Evolutionary conservation across 768 basidiomycete species (phyloP).

Genomic region (Sporobolomyces phaffii): DNA sequence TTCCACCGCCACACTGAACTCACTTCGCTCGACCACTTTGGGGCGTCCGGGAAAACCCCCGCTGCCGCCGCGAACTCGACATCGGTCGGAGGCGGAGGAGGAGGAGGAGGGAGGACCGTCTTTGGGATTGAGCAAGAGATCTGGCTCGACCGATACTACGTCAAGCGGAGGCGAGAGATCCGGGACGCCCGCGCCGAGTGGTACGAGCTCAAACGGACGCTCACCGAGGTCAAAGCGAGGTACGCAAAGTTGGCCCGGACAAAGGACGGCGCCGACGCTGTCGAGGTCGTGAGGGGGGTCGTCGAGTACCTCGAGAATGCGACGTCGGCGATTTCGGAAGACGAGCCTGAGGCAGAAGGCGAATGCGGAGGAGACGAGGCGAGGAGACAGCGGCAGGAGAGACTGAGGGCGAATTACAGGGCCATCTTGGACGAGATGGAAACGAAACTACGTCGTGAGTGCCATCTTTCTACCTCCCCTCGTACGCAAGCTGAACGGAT

Average conservation of each 20-base stretch:
- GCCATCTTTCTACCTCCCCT: neutral
- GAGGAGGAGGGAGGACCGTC: neutral
- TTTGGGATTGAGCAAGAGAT: neutral
- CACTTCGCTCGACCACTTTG: no score
- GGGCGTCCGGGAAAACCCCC: no score
- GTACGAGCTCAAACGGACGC: neutral
- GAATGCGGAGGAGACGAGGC: neutral
- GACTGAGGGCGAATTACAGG: conserved; percentile 1
- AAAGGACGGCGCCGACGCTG: conserved; percentile 6
- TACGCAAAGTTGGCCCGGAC: neutral
- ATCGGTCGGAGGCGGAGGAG: neutral
- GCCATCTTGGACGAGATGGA: neutral
- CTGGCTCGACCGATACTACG: conserved; percentile 26
- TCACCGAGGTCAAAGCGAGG: neutral
- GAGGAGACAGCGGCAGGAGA: conserved; percentile 12
- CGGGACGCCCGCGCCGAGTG: neutral
- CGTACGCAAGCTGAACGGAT: no score
- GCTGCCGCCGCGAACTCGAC: no score
- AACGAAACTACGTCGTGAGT: neutral
- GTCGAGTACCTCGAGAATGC: conserved; percentile 1
- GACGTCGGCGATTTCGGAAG: neutral
- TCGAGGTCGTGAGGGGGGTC: conserved; percentile 1
- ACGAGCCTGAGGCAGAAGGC: neutral
- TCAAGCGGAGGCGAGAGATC: conserved; percentile 2
- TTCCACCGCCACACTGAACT: no score